Base-by-base conservation (phyloP, 169 alveolate species). In the Cytauxzoon felis region DNA sequence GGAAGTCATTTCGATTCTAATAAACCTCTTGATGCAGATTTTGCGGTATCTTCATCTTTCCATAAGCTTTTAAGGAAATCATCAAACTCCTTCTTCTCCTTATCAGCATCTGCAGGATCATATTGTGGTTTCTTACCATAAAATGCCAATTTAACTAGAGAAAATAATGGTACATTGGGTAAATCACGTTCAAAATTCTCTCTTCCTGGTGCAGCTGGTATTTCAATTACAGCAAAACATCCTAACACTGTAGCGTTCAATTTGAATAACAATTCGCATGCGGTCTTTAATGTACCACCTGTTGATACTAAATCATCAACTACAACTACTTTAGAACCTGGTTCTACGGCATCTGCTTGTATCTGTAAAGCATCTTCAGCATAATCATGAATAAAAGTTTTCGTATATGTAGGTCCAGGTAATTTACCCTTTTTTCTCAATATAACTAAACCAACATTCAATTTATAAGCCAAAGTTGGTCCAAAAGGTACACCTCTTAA, bases 401-500 rank as follows among this genome's bases (percentile, higher is more conserved):
- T 21, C 47, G 36, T 21, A 42, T 50, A 24, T 1, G 33, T 11
- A 5, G 38, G 59, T 8, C 59, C 59, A 0, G 59, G 59, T 19
- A 50, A 9, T 42, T 50, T 50, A 21, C 59, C 59, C 0, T 19
- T 19, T 16, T 50, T 50, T 21, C 59, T 8, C 26, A 24, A n/a
- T 9, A 50, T 3, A 0, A 50, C 59, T 27, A 21, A 2, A 1
- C 59, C 59, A 27, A 19, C n/a, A 0, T 42, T 42, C 3, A 50
- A 24, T 24, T 18, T 42, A 42, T 50, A 50, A 5, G 59, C 59
- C 3, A 50, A 18, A 1, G 59, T 26, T 0, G 59, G 23, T 8
- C 23, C 59, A 5, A 50, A 50, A 42, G 59, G 59, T 1, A 50
- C 59, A 5, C 59, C 59, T 2, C 45, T 38, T n/a, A 50, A 42